Evolutionary conservation across 306 rosid genomes (phyloP).

Genomic region (Nissolia schottii): DNA sequence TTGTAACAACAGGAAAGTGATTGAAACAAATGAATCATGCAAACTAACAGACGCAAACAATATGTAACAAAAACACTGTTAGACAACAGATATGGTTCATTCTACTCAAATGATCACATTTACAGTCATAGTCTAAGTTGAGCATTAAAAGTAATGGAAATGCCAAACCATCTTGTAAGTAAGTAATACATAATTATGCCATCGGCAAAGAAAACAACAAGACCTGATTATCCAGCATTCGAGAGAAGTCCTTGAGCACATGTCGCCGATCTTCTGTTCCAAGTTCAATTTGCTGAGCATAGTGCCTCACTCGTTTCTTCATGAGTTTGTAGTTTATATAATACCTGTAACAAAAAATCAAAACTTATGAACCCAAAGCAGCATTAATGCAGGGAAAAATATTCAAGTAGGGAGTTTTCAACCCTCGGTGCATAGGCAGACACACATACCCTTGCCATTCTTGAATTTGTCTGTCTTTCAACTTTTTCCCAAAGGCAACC

Average conservation of each 20-base stretch:
- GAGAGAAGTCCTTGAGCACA: constrained; percentile 94
- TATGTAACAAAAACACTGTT: not conserved
- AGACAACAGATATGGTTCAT: not conserved
- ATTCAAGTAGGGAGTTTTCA: not conserved
- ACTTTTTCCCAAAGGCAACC: constrained; percentile 98
- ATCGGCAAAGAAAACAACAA: not conserved
- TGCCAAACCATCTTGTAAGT: not conserved
- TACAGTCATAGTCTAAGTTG: not conserved
- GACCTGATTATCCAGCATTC: constrained; percentile 96
- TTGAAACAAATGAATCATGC: not conserved
- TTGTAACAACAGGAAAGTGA: constrained; percentile 15
- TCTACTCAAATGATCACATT: constrained; percentile 4
- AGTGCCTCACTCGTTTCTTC: constrained; percentile 87
- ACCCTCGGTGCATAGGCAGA: not conserved
- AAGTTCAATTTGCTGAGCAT: constrained; percentile 81
- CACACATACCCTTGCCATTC: constrained; percentile 91
- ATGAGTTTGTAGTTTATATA: constrained; percentile 92
- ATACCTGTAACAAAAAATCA: constrained; percentile 48
- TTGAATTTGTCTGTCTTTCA: constrained; percentile 78
- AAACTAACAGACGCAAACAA: not conserved
- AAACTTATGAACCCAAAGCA: constrained; percentile 11
- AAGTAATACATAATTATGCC: not conserved
- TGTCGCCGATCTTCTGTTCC: constrained; percentile 78
- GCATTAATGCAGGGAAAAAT: not conserved
- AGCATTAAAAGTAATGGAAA: constrained; percentile 1